Evolutionary conservation across 306 rosid species (phyloP), one percentile per base, ranked within the genome.

Genomic region (Begonia fuchsioides): DNA sequence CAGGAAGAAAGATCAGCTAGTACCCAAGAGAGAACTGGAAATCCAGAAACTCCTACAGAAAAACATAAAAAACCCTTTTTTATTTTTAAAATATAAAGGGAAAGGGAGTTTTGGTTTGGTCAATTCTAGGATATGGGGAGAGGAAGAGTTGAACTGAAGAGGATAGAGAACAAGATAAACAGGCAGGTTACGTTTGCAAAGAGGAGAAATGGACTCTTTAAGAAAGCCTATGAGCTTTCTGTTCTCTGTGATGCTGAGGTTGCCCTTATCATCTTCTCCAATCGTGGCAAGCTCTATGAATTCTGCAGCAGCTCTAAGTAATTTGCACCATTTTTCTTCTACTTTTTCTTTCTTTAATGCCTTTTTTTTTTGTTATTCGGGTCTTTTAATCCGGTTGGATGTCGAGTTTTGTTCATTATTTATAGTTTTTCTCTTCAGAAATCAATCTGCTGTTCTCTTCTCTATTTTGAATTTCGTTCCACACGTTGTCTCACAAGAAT

Each of bases 121-220:
- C 35, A 26, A 26, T 26, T 26, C 7, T 26, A 26, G 35, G 65
- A 61, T 61, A 72, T 86, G 96, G 96, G 96, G 41, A 86, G 96
- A 54, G 96, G 94, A 76, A 82, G 96, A 70, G 96, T 86, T 32
- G 96, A 86, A 72, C 58, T 86, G 76, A 86, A 79, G 77, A 86
- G 96, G 72, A 86, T 86, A 74, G 96, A 86, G 81, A 86, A 86
- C 79, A 86, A 86, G 80, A 86, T 86, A 76, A 86, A 86, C 94
- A 86, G 96, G 68, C 96, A 86, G 18, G 96, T 86, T 0, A 86
- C 96, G 3, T 86, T 86, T 64, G 93, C 96, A 18, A 86, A 86
- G 81, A 76, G 96, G 49, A 79, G 96, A 48, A 86, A 82, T 74
- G 96, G 96, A 7, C 80, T 86, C 47, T 72, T 82, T 49, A 86